phyloP scores from a whole-genome alignment of 345 rosid genomes.

The Eucalyptus tenuipes region DNA sequence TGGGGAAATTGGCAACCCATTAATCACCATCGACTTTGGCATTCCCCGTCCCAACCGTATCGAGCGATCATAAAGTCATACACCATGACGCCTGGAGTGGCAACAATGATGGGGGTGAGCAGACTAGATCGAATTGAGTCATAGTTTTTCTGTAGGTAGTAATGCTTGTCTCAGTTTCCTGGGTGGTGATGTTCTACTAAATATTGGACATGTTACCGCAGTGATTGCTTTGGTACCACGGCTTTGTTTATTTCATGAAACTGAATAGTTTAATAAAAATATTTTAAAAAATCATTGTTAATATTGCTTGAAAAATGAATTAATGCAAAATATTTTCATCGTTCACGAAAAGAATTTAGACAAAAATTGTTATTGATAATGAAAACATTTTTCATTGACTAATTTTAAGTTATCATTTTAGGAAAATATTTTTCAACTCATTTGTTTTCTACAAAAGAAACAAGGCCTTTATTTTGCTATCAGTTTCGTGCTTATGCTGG shows the following conservation, averaged over 20 bases:
- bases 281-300: fast-evolving
- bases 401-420: neutral
- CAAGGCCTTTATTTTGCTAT: neutral
- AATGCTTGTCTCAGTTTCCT: neutral
- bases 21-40: neutral
- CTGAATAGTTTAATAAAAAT: fast-evolving
- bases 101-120: neutral
- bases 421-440: neutral
- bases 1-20: neutral
- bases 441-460: neutral
- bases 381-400: neutral
- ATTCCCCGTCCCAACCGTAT: neutral
- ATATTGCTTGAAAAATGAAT: neutral
- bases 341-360: fast-evolving
- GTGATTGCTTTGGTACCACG: neutral
- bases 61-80: neutral
- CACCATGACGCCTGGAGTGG: neutral
- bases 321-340: fast-evolving
- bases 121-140: neutral
- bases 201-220: neutral
- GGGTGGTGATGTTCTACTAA: neutral
- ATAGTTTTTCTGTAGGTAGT: neutral
- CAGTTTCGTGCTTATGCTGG: neutral
- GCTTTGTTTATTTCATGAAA: neutral
- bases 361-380: neutral